phyloP scores from a whole-genome alignment of 768 basidiomycete genomes.

The Boletus speciosus region DNA sequence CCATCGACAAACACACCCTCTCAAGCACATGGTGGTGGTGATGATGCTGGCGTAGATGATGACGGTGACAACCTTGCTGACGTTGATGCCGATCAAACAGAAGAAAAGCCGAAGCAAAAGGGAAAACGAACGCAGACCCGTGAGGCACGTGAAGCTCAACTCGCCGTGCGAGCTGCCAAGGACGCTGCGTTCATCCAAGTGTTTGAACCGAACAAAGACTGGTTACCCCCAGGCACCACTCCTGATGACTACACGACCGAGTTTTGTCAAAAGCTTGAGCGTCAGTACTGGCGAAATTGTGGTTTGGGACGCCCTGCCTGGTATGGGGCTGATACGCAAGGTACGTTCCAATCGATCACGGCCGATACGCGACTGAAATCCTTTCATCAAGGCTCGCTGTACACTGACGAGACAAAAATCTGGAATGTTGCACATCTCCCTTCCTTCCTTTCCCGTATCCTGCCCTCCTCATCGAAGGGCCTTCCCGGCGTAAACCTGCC shows the following conservation, averaged over 20 bases:
- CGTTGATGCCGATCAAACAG: slow-evolving; percentile 20
- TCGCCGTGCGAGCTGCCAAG: slow-evolving; percentile 43
- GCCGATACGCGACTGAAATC: neutral
- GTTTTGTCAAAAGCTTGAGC: slow-evolving; percentile 82
- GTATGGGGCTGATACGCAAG: slow-evolving; percentile 97
- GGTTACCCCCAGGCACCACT: slow-evolving; percentile 75
- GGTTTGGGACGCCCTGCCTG: slow-evolving; percentile 87
- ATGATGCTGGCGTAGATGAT: slow-evolving; percentile 15
- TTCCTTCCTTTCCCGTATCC: slow-evolving; percentile 77
- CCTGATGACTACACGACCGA: slow-evolving; percentile 82
- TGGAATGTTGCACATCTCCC: slow-evolving; percentile 97
- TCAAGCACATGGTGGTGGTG: slow-evolving; percentile 5
- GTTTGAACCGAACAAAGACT: slow-evolving; percentile 71
- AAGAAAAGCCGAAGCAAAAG: slow-evolving; percentile 38
- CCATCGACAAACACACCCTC: neutral
- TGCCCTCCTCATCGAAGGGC: slow-evolving; percentile 62
- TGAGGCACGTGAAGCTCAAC: slow-evolving; percentile 45
- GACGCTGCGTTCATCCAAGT: slow-evolving; percentile 58
- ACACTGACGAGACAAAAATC: slow-evolving; percentile 67
- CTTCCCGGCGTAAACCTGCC: slow-evolving; percentile 96
- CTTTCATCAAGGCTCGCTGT: slow-evolving; percentile 51
- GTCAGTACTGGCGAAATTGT: slow-evolving; percentile 90
- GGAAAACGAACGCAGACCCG: slow-evolving; percentile 43
- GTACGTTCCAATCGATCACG: slow-evolving; percentile 38
- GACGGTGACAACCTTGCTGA: slow-evolving; percentile 11